Percentiles rank a stretch among this genome's conserved stretches.
Evolutionary conservation across 495 filamentous ascomycete species (phyloP).

Genomic region (Penicillium soppii): DNA sequence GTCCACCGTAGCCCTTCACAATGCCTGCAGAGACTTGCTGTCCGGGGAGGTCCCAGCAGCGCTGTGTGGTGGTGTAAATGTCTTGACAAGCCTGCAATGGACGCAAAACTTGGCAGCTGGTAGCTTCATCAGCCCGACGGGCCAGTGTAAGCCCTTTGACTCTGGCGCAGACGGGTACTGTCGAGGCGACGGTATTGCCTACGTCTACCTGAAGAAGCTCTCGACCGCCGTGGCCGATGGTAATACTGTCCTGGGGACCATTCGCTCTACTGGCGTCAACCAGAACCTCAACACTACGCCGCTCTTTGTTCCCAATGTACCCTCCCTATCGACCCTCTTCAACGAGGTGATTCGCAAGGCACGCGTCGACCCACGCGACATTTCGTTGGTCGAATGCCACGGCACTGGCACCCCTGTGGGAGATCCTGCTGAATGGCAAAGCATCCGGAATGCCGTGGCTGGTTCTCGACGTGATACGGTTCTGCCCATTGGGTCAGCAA

Average conservation of each 20-base stretch:
- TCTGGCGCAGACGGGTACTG: constrained; percentile 66
- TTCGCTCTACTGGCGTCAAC: constrained; percentile 29
- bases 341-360: neutral
- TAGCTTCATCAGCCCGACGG: constrained; percentile 26
- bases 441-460: no score
- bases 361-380: neutral
- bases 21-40: constrained; percentile 8
- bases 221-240: constrained; percentile 56
- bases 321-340: no score
- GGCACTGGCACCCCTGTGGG: neutral
- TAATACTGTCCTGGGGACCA: constrained; percentile 60
- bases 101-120: constrained; percentile 20
- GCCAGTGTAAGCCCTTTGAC: constrained; percentile 60
- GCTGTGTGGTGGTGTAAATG: constrained; percentile 28
- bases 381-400: neutral
- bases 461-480: no score
- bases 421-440: neutral
- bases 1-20: constrained; percentile 17
- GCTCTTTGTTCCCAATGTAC: constrained; percentile 16
- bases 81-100: constrained; percentile 25
- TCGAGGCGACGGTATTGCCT: constrained; percentile 60
- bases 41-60: constrained; percentile 3
- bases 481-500: neutral
- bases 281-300: constrained; percentile 24
- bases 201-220: constrained; percentile 61